A percentile compares a stretch with the other conserved stretches of the same genome.
Conservation (phyloP, 257 asterid species). For the Solanum pinnatisectum region DNA sequence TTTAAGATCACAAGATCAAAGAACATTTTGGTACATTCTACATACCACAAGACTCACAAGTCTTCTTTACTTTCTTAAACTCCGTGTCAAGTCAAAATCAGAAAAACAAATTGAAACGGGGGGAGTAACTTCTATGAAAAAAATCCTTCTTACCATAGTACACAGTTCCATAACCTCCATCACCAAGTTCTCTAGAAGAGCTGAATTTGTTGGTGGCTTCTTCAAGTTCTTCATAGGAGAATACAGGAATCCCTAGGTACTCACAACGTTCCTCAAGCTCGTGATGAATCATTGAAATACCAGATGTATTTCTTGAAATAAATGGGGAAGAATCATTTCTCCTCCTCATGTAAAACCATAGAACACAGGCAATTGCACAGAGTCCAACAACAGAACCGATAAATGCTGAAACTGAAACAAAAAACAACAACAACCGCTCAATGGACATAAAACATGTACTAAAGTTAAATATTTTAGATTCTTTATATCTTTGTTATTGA, state of each 20-base stretch:
- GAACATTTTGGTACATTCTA: background rate
- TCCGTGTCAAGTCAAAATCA: background rate
- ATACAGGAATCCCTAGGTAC: conserved; percentile 2
- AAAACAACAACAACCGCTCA: background rate
- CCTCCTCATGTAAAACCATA: background rate
- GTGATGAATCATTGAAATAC: background rate
- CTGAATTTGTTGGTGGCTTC: conserved; percentile 8
- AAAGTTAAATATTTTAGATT: background rate
- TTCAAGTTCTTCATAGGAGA: conserved; percentile 8
- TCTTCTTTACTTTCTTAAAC: background rate
- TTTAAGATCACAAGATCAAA: background rate
- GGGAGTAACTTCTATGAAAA: background rate
- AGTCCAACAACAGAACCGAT: background rate
- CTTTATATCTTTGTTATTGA: background rate
- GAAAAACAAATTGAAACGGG: background rate
- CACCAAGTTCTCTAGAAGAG: conserved; percentile 8
- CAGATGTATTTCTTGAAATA: conserved; percentile 4
- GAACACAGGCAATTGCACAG: background rate
- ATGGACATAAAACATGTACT: background rate
- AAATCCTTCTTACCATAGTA: conserved; percentile 7
- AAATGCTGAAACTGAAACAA: background rate
- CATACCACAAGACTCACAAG: background rate
- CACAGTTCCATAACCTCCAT: conserved; percentile 12
- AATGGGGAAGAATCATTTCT: background rate
- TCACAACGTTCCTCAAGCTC: background rate